Evolutionary conservation across 768 basidiomycete genomes (phyloP).

Genomic region (Flagelloscypha sp.): DNA sequence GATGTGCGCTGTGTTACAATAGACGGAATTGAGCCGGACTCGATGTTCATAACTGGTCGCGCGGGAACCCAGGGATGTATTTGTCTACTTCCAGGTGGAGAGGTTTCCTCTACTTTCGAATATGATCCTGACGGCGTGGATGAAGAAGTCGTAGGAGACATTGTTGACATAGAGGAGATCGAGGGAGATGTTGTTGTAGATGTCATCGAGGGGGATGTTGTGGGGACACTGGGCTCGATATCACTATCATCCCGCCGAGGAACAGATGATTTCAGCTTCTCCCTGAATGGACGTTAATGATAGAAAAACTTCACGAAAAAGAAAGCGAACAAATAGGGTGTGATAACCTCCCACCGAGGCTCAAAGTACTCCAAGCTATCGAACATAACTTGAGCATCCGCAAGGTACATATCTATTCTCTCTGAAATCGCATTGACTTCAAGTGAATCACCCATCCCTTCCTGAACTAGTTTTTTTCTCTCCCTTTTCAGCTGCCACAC

Average conservation of each 20-base stretch:
- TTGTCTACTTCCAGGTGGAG: too few species aligned
- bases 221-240: background rate
- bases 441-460: conserved; percentile 21
- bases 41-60: too few species aligned
- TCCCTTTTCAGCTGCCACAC: conserved; percentile 51
- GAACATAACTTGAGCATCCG: conserved; percentile 34
- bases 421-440: too few species aligned
- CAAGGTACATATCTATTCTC: conserved; percentile 24
- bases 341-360: conserved; percentile 26
- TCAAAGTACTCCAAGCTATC: conserved; percentile 30
- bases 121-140: too few species aligned
- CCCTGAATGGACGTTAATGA: background rate
- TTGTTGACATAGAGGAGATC: background rate
- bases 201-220: background rate
- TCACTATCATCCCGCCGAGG: too few species aligned
- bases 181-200: background rate
- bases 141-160: background rate
- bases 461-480: conserved; percentile 25
- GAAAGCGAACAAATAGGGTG: too few species aligned
- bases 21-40: too few species aligned
- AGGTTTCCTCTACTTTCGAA: too few species aligned
- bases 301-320: too few species aligned
- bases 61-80: too few species aligned
- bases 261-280: background rate
- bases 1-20: too few species aligned